Conservation (phyloP, 2,329 filamentous ascomycete genomes). For the Alternaria sp. region DNA sequence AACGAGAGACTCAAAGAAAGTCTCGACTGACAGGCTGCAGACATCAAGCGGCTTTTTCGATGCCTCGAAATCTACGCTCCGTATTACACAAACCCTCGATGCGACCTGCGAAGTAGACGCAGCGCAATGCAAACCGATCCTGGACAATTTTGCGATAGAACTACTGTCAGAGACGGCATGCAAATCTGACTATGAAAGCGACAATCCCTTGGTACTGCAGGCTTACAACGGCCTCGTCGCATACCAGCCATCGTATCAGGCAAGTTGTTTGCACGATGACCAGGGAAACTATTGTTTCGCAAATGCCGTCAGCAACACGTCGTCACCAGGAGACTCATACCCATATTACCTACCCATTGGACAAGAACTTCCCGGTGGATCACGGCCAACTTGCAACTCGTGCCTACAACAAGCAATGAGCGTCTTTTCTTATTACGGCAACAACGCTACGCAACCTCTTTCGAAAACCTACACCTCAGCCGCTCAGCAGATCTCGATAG, state of each 20-base stretch:
- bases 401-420: slow-evolving; percentile 85
- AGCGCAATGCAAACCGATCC: slow-evolving; percentile 70
- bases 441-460: slow-evolving; percentile 72
- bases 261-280: slow-evolving; percentile 78
- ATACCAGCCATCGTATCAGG: slow-evolving; percentile 81
- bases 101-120: slow-evolving; percentile 76
- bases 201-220: slow-evolving; percentile 75
- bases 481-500: slow-evolving; percentile 75
- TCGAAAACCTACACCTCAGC: slow-evolving; percentile 74
- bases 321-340: slow-evolving; percentile 75
- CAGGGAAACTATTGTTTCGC: slow-evolving; percentile 78
- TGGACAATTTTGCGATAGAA: slow-evolving; percentile 71
- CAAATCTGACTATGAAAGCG: slow-evolving; percentile 71
- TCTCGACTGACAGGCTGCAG: slow-evolving; percentile 55
- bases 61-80: slow-evolving; percentile 73
- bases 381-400: slow-evolving; percentile 75
- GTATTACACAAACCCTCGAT: slow-evolving; percentile 81
- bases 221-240: slow-evolving; percentile 79
- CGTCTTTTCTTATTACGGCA: slow-evolving; percentile 75
- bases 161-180: slow-evolving; percentile 73
- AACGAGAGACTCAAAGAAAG: neutral
- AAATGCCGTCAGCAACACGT: slow-evolving; percentile 80
- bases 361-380: slow-evolving; percentile 70
- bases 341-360: slow-evolving; percentile 89
- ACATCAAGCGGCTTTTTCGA: slow-evolving; percentile 88